A percentile compares a stretch with the other conserved stretches of the same genome.
These are phyloP conservation scores for Carallia pectinifolia DNA, from an alignment of 345 rosid genomes.

Conservation along the genomic window DNA sequence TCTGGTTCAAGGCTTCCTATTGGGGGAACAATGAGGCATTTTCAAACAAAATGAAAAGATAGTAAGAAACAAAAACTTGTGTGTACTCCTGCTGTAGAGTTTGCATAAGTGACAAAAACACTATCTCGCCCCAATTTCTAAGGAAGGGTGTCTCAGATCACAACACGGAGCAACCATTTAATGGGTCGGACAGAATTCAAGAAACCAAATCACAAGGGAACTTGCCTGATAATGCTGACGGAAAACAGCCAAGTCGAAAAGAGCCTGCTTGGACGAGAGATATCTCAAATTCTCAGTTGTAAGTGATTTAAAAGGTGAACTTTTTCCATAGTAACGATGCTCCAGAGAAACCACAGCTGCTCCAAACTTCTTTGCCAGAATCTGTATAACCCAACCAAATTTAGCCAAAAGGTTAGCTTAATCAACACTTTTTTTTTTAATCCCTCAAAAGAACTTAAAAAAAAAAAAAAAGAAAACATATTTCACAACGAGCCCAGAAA, in stretches of 20 bases:
- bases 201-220: neutral
- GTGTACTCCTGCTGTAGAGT: neutral
- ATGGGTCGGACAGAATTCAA: neutral
- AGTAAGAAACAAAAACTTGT: neutral
- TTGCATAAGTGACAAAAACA: neutral
- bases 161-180: neutral
- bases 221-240: constrained; percentile 79
- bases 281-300: constrained; percentile 71
- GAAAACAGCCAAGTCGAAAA: constrained; percentile 82
- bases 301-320: constrained; percentile 68
- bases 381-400: constrained; percentile 32
- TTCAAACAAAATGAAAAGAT: neutral
- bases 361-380: constrained; percentile 93
- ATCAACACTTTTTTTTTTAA: neutral
- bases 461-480: no score
- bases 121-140: no score
- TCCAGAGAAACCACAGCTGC: constrained; percentile 93
- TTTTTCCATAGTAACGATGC: constrained; percentile 96
- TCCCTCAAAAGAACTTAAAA: neutral
- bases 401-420: neutral
- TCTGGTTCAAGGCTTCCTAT: constrained; percentile 63
- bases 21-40: neutral
- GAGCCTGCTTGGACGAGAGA: constrained; percentile 90
- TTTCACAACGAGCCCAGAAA: neutral
- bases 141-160: no score